A percentile compares a stretch with the other conserved stretches of the same genome.
These are phyloP conservation scores for Exserohilum turcica DNA, from an alignment of 2,329 filamentous ascomycete genomes.

Conservation along the genomic window DNA sequence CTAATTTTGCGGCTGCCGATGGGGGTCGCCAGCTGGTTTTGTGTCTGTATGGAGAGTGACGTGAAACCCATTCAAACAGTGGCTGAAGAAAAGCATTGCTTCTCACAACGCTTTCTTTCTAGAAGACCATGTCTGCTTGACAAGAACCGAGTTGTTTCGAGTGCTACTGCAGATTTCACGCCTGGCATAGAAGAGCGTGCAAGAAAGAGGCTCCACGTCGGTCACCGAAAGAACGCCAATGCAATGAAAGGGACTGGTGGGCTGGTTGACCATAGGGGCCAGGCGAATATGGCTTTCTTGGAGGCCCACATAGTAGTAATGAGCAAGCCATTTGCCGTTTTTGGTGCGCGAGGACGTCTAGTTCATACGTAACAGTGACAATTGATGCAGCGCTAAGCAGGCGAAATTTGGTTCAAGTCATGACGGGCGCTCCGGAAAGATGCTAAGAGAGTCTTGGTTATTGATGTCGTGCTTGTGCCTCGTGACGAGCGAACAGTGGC, in stretches of 20 bases:
- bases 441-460: neutral
- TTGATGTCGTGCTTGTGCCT: neutral
- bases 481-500: neutral
- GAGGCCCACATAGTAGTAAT: neutral
- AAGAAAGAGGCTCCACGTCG: no score
- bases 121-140: neutral
- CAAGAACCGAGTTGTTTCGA: neutral
- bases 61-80: neutral
- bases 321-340: neutral
- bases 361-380: neutral
- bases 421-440: neutral
- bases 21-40: neutral
- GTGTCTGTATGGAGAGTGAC: neutral
- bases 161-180: neutral
- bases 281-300: neutral
- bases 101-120: neutral
- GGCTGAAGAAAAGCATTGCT: neutral
- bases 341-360: neutral
- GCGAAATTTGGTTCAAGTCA: neutral
- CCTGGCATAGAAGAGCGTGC: neutral
- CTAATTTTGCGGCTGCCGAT: neutral
- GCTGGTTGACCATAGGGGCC: neutral
- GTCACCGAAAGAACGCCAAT: neutral
- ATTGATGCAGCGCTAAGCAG: constrained; percentile 17
- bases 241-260: neutral